phyloP scores from a whole-genome alignment of 1,139 yeast species.

The Debaryomyces subglobosus region DNA sequence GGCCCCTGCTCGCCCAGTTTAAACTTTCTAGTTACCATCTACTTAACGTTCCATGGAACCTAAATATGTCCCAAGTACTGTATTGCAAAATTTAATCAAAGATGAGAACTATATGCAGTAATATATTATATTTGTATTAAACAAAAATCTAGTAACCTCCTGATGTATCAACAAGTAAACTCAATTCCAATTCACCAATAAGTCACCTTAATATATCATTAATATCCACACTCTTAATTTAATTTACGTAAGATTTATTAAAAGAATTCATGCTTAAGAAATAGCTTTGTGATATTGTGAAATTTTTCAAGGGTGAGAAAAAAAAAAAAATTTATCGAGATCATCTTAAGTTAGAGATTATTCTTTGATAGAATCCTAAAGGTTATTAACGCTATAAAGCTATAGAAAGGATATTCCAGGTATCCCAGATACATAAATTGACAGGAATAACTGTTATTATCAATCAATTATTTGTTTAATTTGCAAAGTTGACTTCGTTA shows the following conservation, averaged over 20 bases:
- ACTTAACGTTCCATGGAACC: not conserved
- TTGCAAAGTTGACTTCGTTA: constrained; percentile 9
- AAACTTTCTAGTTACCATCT: not conserved
- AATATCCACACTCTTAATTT: not conserved
- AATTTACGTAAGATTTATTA: not conserved
- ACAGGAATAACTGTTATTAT: not conserved
- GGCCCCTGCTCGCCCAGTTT: not conserved
- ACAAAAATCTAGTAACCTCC: not conserved
- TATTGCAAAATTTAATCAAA: not conserved
- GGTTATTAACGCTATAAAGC: not conserved
- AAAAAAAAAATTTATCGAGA: constrained; percentile 5
- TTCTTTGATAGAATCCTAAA: constrained; percentile 8
- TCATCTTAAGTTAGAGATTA: not conserved
- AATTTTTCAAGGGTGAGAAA: constrained; percentile 2
- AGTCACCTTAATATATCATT: not conserved
- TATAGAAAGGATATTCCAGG: constrained; percentile 5
- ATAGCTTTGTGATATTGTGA: constrained; percentile 5
- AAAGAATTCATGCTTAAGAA: not conserved
- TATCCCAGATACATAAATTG: not conserved
- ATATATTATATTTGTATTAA: not conserved
- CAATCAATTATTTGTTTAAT: constrained; percentile 1
- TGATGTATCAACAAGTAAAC: no score
- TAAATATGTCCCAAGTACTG: not conserved
- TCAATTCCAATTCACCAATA: not conserved
- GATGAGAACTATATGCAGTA: not conserved